Evolutionary conservation across 768 basidiomycete genomes (phyloP).

Genomic region (Epithele typhae): DNA sequence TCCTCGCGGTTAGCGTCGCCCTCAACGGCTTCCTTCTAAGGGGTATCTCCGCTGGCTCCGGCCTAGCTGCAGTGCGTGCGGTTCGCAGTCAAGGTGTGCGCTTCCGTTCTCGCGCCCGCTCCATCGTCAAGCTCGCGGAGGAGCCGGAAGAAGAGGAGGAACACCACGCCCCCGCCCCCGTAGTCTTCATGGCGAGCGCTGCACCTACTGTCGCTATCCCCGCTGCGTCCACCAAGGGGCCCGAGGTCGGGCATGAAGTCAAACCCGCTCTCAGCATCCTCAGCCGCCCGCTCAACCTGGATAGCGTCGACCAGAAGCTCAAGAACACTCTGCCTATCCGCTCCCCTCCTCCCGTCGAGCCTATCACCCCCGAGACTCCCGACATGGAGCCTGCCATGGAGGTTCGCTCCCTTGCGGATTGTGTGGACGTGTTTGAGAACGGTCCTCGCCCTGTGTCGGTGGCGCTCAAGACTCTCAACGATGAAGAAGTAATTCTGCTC

Average conservation of each 20-base stretch:
- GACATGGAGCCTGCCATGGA: conserved; percentile 10
- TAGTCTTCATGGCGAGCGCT: conserved; percentile 15
- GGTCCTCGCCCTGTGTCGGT: conserved; percentile 58
- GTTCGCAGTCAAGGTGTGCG: conserved; percentile 22
- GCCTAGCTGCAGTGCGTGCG: conserved; percentile 22
- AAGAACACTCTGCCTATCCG: conserved; percentile 30
- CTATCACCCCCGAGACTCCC: conserved; percentile 17
- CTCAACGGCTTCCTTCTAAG: conserved; percentile 94
- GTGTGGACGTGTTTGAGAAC: conserved; percentile 74
- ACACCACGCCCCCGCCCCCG: conserved; percentile 11
- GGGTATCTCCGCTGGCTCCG: conserved; percentile 60
- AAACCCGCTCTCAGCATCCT: conserved; percentile 14
- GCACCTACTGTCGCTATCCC: conserved; percentile 13
- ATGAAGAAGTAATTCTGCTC: conserved; percentile 89
- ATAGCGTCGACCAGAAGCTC: conserved; percentile 52
- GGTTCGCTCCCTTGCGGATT: conserved; percentile 65
- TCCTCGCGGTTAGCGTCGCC: conserved; percentile 79
- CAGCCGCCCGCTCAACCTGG: conserved; percentile 43
- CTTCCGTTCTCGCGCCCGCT: conserved; percentile 21
- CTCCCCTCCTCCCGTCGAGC: conserved; percentile 19
- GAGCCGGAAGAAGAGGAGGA: conserved; percentile 11
- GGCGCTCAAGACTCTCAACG: conserved; percentile 61
- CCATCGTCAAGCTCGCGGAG: conserved; percentile 11
- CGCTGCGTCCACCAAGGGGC: conserved; percentile 5
- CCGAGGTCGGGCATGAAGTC: conserved; percentile 7